Base-by-base conservation (phyloP, 331 rosid species). In the Acacia pycnantha region DNA sequence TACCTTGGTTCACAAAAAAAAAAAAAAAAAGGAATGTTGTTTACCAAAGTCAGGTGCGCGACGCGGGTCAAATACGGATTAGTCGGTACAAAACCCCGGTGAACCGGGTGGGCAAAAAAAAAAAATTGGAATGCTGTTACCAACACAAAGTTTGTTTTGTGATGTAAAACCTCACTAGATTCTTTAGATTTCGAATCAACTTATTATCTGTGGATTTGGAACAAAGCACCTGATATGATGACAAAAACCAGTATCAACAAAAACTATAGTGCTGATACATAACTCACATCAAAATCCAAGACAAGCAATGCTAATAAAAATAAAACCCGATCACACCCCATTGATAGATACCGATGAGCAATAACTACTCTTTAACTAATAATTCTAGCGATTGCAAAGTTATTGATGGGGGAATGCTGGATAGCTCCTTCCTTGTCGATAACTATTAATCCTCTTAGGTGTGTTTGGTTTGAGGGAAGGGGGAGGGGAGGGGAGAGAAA, bases 381-480 rank as follows among this genome's bases (percentile, higher is more conserved):
- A 54, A 98, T 95, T 62, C 98, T 89, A 40, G 96, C 98, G 24
- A 95, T 92, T 86, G 90, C 98, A 14, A 92, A 96, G 84, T 95
- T 95, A 93, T 95, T 93, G 75, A 95, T 88, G 87, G 97, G 92
- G 40, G 98, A 95, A 89, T 95, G 98, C 61, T 92, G 98, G 83
- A 95, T 93, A 31, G 92, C 77, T 29, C 96, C 98, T 89, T 95
- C 98, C 94, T 95, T 93, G 87, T 95, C 97, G 82, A 95, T 91
- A 27, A 93, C 89, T 90, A 95, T 92, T 82, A 95, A 89, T 79
- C 98, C 98, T 82, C 98, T 92, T 87, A 95, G n/a, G n/a, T n/a
- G n/a, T n/a, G n/a, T n/a, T n/a, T n/a, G n/a, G n/a, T n/a, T n/a
- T n/a, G n/a, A n/a, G n/a, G n/a, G n/a, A n/a, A n/a, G n/a, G n/a